Base-by-base conservation (phyloP, 2,329 filamentous ascomycete genomes). In the Nothopassalora personata region DNA sequence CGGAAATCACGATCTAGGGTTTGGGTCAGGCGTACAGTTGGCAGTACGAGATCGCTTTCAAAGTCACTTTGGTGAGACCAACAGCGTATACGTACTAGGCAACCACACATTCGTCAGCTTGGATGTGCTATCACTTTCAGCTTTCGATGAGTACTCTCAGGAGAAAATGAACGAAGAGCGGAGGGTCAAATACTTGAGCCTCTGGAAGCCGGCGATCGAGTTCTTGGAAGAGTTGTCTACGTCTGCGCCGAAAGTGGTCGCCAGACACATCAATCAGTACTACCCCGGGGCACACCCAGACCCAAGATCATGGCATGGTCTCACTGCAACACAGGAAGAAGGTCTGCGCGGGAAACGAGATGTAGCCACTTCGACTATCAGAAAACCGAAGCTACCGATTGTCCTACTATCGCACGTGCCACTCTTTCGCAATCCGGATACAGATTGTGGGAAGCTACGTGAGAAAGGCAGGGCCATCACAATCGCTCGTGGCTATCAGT, bases 101-200 rank as follows among this genome's bases (percentile, higher is more conserved):
- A 99, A 99, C 70, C 94, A 99, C 72, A 95, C 91, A 0, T 91
- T 99, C 71, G 90, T 99, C 19, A 95, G 91, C 0, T 82, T 99
- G 7, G 94, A 99, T 71, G 85, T 88, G 0, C 87, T 96, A 4
- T 97, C 92, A 0, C 75, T 97, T 67, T 96, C 91, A 70, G 93
- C 94, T 3, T 79, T 81, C 71, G 82, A 83, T 54, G 81, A 85
- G 63, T 78, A 79, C 5, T 76, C 83, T 55, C 79, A 80, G 5
- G 79, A 79, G 54, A 81, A 85, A 43, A 71, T 86, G 18, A 74
- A 75, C 45, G 78, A 81, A 39, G 73, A 77, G 45, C 59, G 65
- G 13, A 51, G 58, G 28, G 52, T 55, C 18, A 60, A 65, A 34
- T 63, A 66, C n/a, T 51, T 62, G 33, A 60, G 69, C 34, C 88